Percentiles rank a stretch among this genome's conserved stretches.
Evolutionary conservation across 306 rosid genomes (phyloP).

Genomic region (Ochetophila trinervis): DNA sequence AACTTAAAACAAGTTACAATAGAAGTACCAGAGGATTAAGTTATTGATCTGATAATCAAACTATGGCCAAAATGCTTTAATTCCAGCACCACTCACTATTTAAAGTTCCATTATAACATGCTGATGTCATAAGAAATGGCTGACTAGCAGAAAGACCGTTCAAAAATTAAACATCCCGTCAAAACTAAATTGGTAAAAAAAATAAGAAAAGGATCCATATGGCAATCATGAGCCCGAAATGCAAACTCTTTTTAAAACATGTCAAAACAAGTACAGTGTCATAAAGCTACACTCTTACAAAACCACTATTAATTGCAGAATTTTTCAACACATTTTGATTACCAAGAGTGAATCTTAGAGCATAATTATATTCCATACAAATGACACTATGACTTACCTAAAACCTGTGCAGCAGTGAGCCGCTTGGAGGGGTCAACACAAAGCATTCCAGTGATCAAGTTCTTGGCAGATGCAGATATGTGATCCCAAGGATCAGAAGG

Average conservation of each 20-base stretch:
- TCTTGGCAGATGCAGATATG: conserved; percentile 59
- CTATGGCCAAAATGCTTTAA: not conserved
- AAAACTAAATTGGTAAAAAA: too few relatives aligned
- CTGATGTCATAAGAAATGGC: not conserved
- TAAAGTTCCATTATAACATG: not conserved
- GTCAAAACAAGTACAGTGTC: not conserved
- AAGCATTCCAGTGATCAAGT: conserved; percentile 64
- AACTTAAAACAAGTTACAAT: not conserved
- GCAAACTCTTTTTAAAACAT: not conserved
- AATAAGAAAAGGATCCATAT: not conserved
- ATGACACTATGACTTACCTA: conserved; percentile 37
- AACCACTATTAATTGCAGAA: not conserved
- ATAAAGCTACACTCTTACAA: not conserved
- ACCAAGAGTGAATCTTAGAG: not conserved
- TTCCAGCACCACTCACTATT: not conserved
- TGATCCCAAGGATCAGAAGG: conserved; percentile 60
- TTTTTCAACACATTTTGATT: not conserved
- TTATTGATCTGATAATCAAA: conserved; percentile 2
- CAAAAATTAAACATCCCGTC: too few relatives aligned
- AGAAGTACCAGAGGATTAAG: not conserved
- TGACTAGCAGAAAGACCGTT: too few relatives aligned
- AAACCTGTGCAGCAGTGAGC: conserved; percentile 69
- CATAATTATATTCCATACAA: not conserved
- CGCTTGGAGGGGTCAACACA: conserved; percentile 62
- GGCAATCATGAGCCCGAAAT: too few relatives aligned